Evolutionary conservation across 2,329 filamentous ascomycete species (phyloP), one percentile per base, ranked within the genome.

Genomic region (Penicillium frequentans): DNA sequence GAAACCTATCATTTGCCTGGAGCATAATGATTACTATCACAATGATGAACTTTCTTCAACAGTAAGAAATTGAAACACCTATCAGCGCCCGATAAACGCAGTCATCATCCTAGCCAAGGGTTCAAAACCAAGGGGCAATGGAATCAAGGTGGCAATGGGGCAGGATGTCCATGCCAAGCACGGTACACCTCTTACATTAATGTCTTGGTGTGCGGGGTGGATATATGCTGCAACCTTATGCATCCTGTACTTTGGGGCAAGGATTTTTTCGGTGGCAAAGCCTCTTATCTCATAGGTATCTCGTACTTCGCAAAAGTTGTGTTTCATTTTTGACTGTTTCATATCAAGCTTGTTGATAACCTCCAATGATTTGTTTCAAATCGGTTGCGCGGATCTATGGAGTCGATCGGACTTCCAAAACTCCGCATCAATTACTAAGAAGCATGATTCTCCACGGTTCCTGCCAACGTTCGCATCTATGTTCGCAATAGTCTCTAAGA

Each of bases 161-260:
- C 13, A 47, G 35, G 49, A 51, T 31, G 7, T 23, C 49, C 35
- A 43, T 29, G 35, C 21, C 24, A 29, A 21, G n/a, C 23, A 33
- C 21, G 29, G 13, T 26, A 19, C 21, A 21, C 3, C 27, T 35
- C 27, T 49, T 29, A 33, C 46, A 16, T 33, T 39, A 37, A 7
- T 33, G 8, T 33, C 9, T 31, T 29, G 19, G 29, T 13, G 3
- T 35, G 21, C 31, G 3, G 46, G 29, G 46, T 31, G 46, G 19
- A 49, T 19, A 42, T 50, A 51, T 51, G 49, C 49, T 51, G 49
- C 49, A 51, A 44, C 49, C 39, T 52, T 52, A 52, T 52, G 49
- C 26, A 52, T 52, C 49, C 49, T 45, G 39, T 35, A 16, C 31
- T 31, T 26, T 27, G 27, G 46, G 14, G 37, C 31, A n/a, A 26